Conservation (phyloP, 179 eudicot species). For the Camellia oleifera region DNA sequence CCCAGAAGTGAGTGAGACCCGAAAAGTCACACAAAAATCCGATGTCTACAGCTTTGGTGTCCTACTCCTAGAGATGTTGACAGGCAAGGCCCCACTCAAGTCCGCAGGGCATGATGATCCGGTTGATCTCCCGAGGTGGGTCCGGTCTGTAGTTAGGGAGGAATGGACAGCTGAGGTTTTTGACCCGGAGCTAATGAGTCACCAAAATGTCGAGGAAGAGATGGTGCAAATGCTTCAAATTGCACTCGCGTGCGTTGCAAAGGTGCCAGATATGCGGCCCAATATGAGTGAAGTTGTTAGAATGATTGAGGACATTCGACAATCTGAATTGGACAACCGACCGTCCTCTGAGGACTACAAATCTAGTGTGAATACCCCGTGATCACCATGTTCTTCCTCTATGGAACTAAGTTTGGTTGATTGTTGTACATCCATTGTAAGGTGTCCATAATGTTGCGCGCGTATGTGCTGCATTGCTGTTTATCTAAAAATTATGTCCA, state of each 20-base stretch:
- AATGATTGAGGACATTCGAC: constrained; percentile 63
- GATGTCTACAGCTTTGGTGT: constrained; percentile 88
- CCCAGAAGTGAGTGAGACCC: constrained; percentile 66
- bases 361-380: constrained; percentile 50
- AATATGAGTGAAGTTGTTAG: constrained; percentile 57
- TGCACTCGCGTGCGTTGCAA: constrained; percentile 66
- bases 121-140: constrained; percentile 84
- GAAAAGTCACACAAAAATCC: constrained; percentile 65
- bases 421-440: background rate
- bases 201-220: constrained; percentile 63
- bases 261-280: constrained; percentile 59
- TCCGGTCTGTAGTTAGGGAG: constrained; percentile 74
- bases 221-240: constrained; percentile 86
- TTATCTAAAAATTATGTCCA: background rate
- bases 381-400: background rate
- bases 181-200: constrained; percentile 57
- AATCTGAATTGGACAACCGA: constrained; percentile 37
- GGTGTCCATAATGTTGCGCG: background rate
- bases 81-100: constrained; percentile 76
- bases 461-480: background rate
- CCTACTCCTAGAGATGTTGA: constrained; percentile 64
- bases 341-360: constrained; percentile 60
- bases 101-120: constrained; percentile 50
- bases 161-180: constrained; percentile 90
- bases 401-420: background rate